These are phyloP conservation scores for Orbilia javanica DNA, from an alignment of 2,329 filamentous ascomycete genomes.

Conservation along the genomic window DNA sequence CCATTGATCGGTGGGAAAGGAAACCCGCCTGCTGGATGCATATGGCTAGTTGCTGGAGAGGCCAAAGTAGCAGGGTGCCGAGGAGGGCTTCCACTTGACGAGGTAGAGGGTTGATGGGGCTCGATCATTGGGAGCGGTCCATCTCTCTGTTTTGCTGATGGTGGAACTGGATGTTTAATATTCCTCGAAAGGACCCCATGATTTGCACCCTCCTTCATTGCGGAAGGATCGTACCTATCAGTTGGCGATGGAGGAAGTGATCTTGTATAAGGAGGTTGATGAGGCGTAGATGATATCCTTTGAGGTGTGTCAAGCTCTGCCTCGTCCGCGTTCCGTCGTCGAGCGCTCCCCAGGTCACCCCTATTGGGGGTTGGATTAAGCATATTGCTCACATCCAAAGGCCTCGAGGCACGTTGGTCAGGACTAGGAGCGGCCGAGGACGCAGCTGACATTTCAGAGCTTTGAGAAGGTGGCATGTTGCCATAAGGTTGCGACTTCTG, in stretches of 20 bases:
- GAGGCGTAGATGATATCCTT: constrained; percentile 56
- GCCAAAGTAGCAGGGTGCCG: constrained; percentile 34
- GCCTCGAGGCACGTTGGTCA: constrained; percentile 60
- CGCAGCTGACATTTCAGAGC: constrained; percentile 58
- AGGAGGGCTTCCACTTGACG: constrained; percentile 43
- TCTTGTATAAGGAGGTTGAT: constrained; percentile 55
- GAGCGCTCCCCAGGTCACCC: constrained; percentile 58
- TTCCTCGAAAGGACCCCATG: constrained; percentile 40
- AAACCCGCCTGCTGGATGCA: constrained; percentile 43
- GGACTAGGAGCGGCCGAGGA: constrained; percentile 60
- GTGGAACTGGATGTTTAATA: constrained; percentile 55
- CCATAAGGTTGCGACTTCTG: constrained; percentile 33
- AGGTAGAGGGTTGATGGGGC: constrained; percentile 37
- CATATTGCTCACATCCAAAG: constrained; percentile 61
- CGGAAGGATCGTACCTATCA: constrained; percentile 48
- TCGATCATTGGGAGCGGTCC: constrained; percentile 57
- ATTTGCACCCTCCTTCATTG: constrained; percentile 34
- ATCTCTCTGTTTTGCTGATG: constrained; percentile 50
- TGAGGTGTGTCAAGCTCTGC: constrained; percentile 56
- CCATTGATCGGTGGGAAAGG: constrained; percentile 56
- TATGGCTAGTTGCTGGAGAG: constrained; percentile 33
- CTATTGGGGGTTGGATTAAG: constrained; percentile 61
- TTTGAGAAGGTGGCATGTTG: constrained; percentile 45
- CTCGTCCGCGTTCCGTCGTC: constrained; percentile 51
- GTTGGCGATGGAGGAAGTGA: constrained; percentile 56